Conservation (phyloP, 805 yeast genomes). For the Saturnispora sanitii region DNA sequence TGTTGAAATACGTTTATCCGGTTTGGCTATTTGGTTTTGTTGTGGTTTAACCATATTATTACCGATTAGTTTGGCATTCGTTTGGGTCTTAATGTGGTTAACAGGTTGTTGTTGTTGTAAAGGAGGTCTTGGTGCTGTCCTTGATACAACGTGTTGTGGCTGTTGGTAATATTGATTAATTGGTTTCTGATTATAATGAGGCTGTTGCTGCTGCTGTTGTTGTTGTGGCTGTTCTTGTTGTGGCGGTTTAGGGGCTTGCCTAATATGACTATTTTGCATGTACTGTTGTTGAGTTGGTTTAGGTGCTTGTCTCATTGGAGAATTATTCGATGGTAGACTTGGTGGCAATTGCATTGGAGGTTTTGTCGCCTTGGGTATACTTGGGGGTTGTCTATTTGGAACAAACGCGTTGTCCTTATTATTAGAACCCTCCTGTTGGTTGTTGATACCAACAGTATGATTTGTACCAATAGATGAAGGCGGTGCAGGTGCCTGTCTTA, state of each 20-base stretch:
- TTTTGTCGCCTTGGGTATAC: conserved; percentile 10
- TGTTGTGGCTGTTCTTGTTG: neutral
- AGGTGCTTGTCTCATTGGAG: conserved; percentile 11
- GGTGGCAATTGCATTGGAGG: conserved; percentile 7
- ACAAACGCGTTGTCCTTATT: too few relatives aligned
- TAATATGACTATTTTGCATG: conserved; percentile 4
- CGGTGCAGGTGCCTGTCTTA: conserved; percentile 7
- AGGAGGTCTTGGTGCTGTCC: conserved; percentile 13
- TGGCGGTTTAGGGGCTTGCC: conserved; percentile 17
- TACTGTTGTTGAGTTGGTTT: conserved; percentile 15
- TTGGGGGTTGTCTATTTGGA: conserved; percentile 34
- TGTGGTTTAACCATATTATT: neutral
- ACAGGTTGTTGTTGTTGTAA: conserved; percentile 24
- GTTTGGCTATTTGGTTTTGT: neutral
- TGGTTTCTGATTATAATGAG: conserved; percentile 7
- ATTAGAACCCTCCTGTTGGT: neutral
- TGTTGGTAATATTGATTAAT: conserved; percentile 1
- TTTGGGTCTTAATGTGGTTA: conserved; percentile 15
- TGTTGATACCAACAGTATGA: conserved; percentile 9
- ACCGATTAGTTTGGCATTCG: conserved; percentile 15
- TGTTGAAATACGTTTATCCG: conserved; percentile 43
- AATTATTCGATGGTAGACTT: conserved; percentile 4
- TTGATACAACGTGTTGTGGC: conserved; percentile 12
- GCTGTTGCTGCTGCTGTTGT: conserved; percentile 8
- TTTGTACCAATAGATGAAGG: neutral